Base-by-base conservation (phyloP, 2,329 filamentous ascomycete genomes). In the Aspergillus transmontanensis region DNA sequence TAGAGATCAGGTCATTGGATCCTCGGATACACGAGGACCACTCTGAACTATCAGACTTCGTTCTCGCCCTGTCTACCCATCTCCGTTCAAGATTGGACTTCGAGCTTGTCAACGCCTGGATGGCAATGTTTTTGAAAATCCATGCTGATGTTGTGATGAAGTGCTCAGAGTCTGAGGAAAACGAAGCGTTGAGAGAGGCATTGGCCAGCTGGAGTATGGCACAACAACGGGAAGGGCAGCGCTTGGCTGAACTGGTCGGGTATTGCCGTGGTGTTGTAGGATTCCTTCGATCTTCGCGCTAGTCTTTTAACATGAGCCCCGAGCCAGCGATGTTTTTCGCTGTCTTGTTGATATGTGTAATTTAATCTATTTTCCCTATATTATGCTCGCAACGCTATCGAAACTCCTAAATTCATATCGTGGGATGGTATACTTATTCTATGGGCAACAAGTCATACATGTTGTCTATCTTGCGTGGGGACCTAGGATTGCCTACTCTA, bases 81-180 rank as follows among this genome's bases (percentile, higher is more conserved):
- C 81, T 98, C 58, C 79, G 82, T 50, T 82, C 87, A 57, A 88
- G 89, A 67, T 87, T 86, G 55, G 95, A 98, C 77, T 99, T 96
- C 77, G 95, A 99, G 79, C 84, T 99, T 45, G 91, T 93, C 19
- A 94, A 98, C 78, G 93, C 93, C 0, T 99, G 95, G 94, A 98
- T 99, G 93, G 89, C 90, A 2, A 94, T 98, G 1, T 96, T 98
- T 73, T 76, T 99, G 63, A 87, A 89, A 55, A 81, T 97, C 46
- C 94, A 98, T 77, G 85, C 84, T 7, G 88, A 90, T 64, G 79
- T 84, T 19, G 80, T 91, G 16, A 76, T 80, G 7, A 63, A 72
- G 54, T 78, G 75, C 41, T 76, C 80, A 39, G 78, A 79, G 43
- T 73, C 81, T 81, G 79, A 83, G 50, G 71, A 72, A 53, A 63